Conservation (phyloP, 768 basidiomycete genomes). For the Austroboletus eburneus region DNA sequence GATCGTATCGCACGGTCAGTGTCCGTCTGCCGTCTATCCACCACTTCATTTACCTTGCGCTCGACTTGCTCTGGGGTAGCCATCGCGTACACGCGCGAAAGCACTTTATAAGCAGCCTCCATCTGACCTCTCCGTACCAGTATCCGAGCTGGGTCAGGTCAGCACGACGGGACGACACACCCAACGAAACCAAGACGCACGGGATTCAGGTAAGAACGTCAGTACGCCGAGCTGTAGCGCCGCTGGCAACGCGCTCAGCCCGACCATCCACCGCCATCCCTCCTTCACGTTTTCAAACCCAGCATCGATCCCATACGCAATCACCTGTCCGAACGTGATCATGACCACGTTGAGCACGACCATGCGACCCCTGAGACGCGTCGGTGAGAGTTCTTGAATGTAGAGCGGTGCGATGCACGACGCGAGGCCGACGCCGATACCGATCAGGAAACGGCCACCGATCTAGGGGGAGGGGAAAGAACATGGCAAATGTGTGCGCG, state of each 20-base stretch:
- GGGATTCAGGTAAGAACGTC: slow-evolving; percentile 73
- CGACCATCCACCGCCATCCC: slow-evolving; percentile 87
- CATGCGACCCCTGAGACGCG: slow-evolving; percentile 68
- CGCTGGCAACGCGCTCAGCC: slow-evolving; percentile 67
- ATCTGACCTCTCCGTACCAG: slow-evolving; percentile 54
- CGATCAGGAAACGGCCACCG: slow-evolving; percentile 70
- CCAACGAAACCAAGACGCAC: slow-evolving; percentile 37
- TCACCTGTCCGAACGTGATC: slow-evolving; percentile 78
- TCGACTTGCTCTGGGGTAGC: slow-evolving; percentile 64
- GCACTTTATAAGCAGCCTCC: slow-evolving; percentile 47
- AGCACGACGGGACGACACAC: neutral
- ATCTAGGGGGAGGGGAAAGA: slow-evolving; percentile 37
- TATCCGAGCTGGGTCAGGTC: slow-evolving; percentile 11
- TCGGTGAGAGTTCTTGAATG: slow-evolving; percentile 80
- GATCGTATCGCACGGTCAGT: neutral
- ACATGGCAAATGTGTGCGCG: neutral
- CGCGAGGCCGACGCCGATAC: slow-evolving; percentile 69
- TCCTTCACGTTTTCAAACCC: slow-evolving; percentile 52
- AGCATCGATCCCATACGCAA: slow-evolving; percentile 72
- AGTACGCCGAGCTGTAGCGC: slow-evolving; percentile 57
- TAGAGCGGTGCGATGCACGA: slow-evolving; percentile 78
- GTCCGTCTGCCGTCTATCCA: neutral
- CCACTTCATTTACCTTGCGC: slow-evolving; percentile 44
- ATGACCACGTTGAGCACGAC: slow-evolving; percentile 80
- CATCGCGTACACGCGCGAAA: slow-evolving; percentile 64